Base-by-base conservation (phyloP, 148 eudicot species). In the Cornus kousa region DNA sequence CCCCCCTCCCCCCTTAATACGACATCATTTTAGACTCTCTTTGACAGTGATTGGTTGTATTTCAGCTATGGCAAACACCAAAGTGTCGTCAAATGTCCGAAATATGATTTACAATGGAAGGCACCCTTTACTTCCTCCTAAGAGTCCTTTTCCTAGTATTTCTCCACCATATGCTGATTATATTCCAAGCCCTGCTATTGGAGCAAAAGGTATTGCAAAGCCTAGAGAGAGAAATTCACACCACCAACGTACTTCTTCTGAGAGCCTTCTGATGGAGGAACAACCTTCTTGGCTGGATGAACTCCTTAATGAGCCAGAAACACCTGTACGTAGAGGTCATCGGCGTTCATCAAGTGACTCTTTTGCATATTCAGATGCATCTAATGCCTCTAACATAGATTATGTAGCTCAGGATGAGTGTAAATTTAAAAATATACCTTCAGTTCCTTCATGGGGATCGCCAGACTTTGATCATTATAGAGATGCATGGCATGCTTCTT, bases 331-430 rank as follows among this genome's bases (percentile, higher is more conserved):
- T 16, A 94, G 89, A 68, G 97, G 93, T 43, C 99, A 96, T 81
- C 98, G 99, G 22, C 99, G 99, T 77, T 89, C 98, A 72, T 96
- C 98, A 53, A 96, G 99, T 76, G 99, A 96, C 85, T 96, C 99
- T 19, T 95, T 93, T 84, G 88, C 99, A 66, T 93, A 93, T 86
- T 70, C 76, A 72, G 99, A 96, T 78, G 81, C 82, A 60, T 87
- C 83, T 65, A 87, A 79, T 82, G 83, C 85, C 84, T 87, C 91
- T 40, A 86, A 60, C 80, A 73, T 86, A 59, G 91, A 90, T 81
- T 88, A 88, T 77, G 70, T 77, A 76, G 83, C 91, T 78, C 92
- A 77, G 73, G 87, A 84, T 77, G 93, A 87, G 70, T 77, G 43
- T 71, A 89, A 78, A 79, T 78, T 77, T 77, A 90, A 78, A 66